Evolutionary conservation across 306 rosid genomes (phyloP).

Genomic region (Prunus armeniaca): DNA sequence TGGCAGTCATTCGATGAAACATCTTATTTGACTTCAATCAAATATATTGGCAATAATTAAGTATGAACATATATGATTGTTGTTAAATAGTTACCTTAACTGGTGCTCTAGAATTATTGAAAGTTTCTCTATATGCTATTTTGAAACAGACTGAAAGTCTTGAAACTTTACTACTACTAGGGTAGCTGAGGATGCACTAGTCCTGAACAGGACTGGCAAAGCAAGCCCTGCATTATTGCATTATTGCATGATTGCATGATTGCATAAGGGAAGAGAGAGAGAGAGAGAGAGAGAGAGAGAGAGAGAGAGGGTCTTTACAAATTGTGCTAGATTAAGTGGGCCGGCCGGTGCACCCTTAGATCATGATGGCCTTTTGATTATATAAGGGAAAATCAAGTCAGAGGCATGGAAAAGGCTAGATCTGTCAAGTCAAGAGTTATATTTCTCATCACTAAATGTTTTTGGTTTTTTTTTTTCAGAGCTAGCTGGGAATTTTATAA

Average conservation of each 20-base stretch:
- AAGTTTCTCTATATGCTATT: no score
- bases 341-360: not conserved
- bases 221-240: not conserved
- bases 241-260: not conserved
- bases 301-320: not conserved
- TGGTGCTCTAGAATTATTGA: not conserved
- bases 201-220: not conserved
- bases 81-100: not conserved
- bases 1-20: not conserved
- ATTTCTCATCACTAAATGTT: no score
- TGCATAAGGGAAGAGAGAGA: no score
- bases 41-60: not conserved
- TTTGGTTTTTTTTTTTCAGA: not conserved
- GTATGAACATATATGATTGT: not conserved
- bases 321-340: not conserved
- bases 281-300: not conserved
- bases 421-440: not conserved
- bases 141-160: no score
- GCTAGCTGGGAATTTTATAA: not conserved
- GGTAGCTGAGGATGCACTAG: no score
- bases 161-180: no score
- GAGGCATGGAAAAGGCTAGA: not conserved
- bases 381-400: not conserved
- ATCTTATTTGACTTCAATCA: conserved; percentile 4
- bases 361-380: not conserved